These are phyloP conservation scores for Aspergillus sp. DNA, from an alignment of 2,329 filamentous ascomycete genomes.

Conservation along the genomic window DNA sequence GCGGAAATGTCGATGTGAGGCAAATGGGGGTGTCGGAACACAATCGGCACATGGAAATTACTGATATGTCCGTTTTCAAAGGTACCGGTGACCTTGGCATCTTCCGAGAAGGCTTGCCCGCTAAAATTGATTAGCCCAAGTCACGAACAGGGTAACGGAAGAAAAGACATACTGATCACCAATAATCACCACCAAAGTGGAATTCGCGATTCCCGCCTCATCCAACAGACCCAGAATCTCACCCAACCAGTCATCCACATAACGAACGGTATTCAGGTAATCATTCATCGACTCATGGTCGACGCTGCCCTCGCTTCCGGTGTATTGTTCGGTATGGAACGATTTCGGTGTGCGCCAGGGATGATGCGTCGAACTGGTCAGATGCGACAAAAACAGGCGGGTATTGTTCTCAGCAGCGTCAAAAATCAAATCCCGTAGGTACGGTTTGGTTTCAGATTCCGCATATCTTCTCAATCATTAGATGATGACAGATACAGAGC, in stretches of 20 bases:
- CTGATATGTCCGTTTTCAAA: conserved; percentile 42
- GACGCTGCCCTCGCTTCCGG: conserved; percentile 14
- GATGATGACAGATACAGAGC: background rate
- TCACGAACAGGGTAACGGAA: background rate
- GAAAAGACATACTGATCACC: conserved; percentile 33
- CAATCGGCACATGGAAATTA: conserved; percentile 41
- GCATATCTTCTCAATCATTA: conserved; percentile 18
- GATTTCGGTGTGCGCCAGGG: conserved; percentile 35
- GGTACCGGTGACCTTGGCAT: conserved; percentile 35
- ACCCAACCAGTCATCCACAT: conserved; percentile 40
- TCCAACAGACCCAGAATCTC: conserved; percentile 38
- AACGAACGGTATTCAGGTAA: conserved; percentile 41
- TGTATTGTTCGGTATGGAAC: conserved; percentile 22
- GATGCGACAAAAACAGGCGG: conserved; percentile 28
- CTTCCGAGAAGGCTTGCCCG: conserved; percentile 40
- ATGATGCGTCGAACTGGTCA: conserved; percentile 37
- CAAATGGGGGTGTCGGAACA: conserved; percentile 40
- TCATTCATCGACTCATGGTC: conserved; percentile 34
- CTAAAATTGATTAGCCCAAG: conserved; percentile 4
- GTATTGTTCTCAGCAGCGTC: conserved; percentile 24
- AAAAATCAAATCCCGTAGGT: conserved; percentile 23
- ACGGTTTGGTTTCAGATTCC: conserved; percentile 37
- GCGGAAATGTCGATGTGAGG: conserved; percentile 37
- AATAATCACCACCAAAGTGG: conserved; percentile 42
- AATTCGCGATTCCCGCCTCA: conserved; percentile 38